Base-by-base conservation (phyloP, 2,329 filamentous ascomycete genomes). In the Fusarium longipes region DNA sequence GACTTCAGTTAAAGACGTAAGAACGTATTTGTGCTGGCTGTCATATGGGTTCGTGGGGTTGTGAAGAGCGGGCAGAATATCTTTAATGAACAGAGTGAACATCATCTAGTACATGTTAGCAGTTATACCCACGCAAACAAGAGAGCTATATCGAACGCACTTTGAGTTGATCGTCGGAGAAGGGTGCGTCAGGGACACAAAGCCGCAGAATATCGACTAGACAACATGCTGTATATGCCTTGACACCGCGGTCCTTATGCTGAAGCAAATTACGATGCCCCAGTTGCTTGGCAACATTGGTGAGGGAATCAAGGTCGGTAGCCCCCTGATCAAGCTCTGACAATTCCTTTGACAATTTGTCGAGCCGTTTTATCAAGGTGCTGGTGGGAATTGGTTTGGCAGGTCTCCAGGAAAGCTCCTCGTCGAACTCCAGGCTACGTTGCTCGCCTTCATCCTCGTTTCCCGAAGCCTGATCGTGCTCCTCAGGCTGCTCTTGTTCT, bases 101-200 rank as follows among this genome's bases (percentile, higher is more conserved):
- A 98, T 95, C 80, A 97, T 93, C 93, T 97, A 56, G 24, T 33
- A 29, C n/a, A 15, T 38, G 66, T 76, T 59, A 77, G 74, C 54
- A 58, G 65, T 54, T 17, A 33, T 27, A 24, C 30, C 17, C n/a
- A 18, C 15, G 24, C 15, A 33, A 36, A 35, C 17, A 18, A 20
- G 25, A 18, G 36, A 25, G 32, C 9, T 17, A 36, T 43, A 56
- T 25, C 27, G 30, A 32, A 61, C 72, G 47, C 79, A 95, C 93
- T 90, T 96, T 97, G 66, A 98, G 85, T 81, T 98, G 94, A 61
- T 91, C 89, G 38, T 88, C 89, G 24, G 93, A 96, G 79, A 97
- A 98, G 18, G 96, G 96, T 76, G 96, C 96, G 83, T 98, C 91
- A 1, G 96, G 96, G 27, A 96, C 96, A 80, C 93, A 97, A 57